Percentiles rank a stretch among this genome's conserved stretches.
phyloP scores from a whole-genome alignment of 1,284 basidiomycete species.

The Leccinum pachyderme region DNA sequence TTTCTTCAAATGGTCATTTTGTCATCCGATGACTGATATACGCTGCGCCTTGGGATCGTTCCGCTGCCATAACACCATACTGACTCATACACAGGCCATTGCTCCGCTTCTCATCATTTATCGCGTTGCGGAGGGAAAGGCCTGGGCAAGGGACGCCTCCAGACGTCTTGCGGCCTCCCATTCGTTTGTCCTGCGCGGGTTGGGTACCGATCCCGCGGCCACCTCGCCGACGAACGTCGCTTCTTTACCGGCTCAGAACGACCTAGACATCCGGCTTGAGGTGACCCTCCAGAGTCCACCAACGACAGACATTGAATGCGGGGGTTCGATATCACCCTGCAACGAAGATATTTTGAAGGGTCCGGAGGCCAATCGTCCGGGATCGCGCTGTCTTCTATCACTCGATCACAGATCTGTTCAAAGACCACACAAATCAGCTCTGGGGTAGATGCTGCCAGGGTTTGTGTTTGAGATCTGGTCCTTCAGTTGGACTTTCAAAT shows the following conservation, averaged over 20 bases:
- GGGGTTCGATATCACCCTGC: background rate
- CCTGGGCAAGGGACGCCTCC: slow-evolving; percentile 22
- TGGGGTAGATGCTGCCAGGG: too few species aligned
- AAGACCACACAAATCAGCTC: too few species aligned
- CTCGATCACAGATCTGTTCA: too few species aligned
- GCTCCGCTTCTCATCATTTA: slow-evolving; percentile 35
- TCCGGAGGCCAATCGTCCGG: background rate
- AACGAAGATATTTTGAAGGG: background rate
- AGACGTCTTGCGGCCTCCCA: slow-evolving; percentile 1
- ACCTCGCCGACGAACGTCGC: background rate
- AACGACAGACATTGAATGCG: background rate
- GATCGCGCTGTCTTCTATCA: too few species aligned
- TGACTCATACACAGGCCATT: slow-evolving; percentile 16
- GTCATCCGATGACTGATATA: background rate
- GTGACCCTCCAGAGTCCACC: slow-evolving; percentile 13
- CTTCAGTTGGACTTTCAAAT: too few species aligned
- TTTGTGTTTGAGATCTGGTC: too few species aligned
- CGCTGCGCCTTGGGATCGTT: background rate
- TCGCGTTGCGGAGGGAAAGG: slow-evolving; percentile 33
- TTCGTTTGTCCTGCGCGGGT: slow-evolving; percentile 11
- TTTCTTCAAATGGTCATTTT: slow-evolving; percentile 4
- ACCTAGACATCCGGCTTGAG: slow-evolving; percentile 12
- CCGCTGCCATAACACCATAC: too few species aligned
- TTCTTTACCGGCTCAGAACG: background rate
- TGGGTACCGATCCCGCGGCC: too few species aligned